phyloP scores from a whole-genome alignment of 495 filamentous ascomycete species.

The Pseudomonodictys pantanalensis region DNA sequence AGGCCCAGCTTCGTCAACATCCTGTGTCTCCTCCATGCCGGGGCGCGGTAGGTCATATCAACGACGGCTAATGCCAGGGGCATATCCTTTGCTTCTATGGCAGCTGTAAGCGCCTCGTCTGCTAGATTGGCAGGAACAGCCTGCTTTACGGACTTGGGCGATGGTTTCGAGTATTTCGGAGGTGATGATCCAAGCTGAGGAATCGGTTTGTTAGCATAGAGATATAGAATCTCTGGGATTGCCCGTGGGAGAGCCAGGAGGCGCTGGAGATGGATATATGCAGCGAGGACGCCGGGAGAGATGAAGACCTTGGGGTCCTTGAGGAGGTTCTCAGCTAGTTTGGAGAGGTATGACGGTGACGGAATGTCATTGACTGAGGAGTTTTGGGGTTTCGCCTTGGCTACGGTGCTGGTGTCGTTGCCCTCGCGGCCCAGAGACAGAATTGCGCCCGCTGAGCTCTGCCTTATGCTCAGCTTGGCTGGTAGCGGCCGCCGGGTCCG shows the following conservation, averaged over 20 bases:
- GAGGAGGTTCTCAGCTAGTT: constrained; percentile 61
- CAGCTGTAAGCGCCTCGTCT: constrained; percentile 67
- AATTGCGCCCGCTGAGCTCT: constrained; percentile 39
- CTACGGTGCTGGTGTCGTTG: neutral
- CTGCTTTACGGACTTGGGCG: constrained; percentile 64
- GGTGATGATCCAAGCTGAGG: constrained; percentile 59
- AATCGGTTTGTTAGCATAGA: constrained; percentile 81
- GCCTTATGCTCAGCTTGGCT: neutral
- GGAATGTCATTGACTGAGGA: constrained; percentile 4
- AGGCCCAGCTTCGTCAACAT: constrained; percentile 51
- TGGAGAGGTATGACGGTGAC: constrained; percentile 45
- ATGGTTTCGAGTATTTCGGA: constrained; percentile 58
- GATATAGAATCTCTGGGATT: constrained; percentile 72
- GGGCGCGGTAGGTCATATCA: constrained; percentile 69
- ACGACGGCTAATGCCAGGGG: constrained; percentile 74
- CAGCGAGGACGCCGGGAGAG: constrained; percentile 62
- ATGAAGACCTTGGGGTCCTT: constrained; percentile 79
- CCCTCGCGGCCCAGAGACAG: constrained; percentile 35
- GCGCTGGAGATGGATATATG: constrained; percentile 70
- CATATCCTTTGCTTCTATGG: constrained; percentile 73
- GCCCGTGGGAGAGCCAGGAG: constrained; percentile 67
- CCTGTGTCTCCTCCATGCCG: constrained; percentile 69
- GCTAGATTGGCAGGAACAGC: constrained; percentile 68
- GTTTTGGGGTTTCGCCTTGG: neutral
- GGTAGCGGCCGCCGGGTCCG: constrained; percentile 5